phyloP scores from a whole-genome alignment of 768 basidiomycete species.

The Paxillus involutus region DNA sequence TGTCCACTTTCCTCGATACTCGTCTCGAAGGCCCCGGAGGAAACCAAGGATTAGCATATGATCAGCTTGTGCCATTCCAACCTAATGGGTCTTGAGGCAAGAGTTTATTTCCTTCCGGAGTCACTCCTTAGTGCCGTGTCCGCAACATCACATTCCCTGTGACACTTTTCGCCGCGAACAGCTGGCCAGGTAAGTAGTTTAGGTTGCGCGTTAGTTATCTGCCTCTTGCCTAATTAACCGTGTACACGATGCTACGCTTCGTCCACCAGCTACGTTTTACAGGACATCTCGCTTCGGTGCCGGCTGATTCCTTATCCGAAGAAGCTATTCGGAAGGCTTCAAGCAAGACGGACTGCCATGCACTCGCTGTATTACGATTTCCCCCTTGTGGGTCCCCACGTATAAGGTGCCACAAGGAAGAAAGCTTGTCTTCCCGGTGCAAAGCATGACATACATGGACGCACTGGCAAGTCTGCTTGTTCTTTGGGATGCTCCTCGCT shows the following conservation, averaged over 20 bases:
- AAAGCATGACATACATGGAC: slow-evolving; percentile 33
- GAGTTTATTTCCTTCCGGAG: too few species aligned
- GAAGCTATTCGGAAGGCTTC: slow-evolving; percentile 30
- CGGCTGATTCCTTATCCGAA: slow-evolving; percentile 34
- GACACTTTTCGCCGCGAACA: neutral
- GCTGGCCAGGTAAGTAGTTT: neutral
- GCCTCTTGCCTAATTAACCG: too few species aligned
- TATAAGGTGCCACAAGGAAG: neutral
- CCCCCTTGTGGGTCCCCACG: slow-evolving; percentile 19
- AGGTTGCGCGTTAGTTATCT: too few species aligned
- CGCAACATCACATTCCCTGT: neutral
- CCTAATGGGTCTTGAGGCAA: too few species aligned
- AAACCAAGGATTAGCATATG: too few species aligned
- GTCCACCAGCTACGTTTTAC: neutral
- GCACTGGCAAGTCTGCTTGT: slow-evolving; percentile 26
- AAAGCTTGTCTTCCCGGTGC: slow-evolving; percentile 30
- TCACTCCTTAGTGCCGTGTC: neutral
- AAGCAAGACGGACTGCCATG: slow-evolving; percentile 32
- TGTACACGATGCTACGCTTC: too few species aligned
- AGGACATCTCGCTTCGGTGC: slow-evolving; percentile 40
- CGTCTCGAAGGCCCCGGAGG: too few species aligned
- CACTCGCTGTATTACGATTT: slow-evolving; percentile 36
- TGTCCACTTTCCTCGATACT: too few species aligned
- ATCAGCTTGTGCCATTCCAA: too few species aligned
- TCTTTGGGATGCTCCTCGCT: neutral